Conservation (phyloP, 345 rosid species). For the Eutrema yunnanense region DNA sequence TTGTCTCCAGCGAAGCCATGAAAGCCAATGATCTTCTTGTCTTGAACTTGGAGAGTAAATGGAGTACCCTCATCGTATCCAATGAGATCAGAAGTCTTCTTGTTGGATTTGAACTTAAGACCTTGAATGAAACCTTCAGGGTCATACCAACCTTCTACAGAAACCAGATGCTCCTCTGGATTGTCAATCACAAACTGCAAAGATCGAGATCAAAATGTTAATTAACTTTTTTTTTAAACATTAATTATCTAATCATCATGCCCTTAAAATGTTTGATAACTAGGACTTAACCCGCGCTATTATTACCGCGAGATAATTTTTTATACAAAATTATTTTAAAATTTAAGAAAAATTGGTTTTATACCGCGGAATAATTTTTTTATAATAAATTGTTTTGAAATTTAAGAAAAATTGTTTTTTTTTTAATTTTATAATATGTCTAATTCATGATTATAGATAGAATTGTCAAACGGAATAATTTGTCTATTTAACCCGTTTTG, state of each 20-base stretch:
- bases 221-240: neutral
- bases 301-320: no score
- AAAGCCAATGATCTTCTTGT: neutral
- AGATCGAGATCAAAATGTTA: neutral
- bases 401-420: no score
- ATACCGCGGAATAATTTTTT: no score
- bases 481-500: no score
- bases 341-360: no score
- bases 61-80: neutral
- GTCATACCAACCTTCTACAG: slow-evolving; percentile 17
- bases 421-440: no score
- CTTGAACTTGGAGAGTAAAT: neutral
- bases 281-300: no score
- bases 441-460: no score
- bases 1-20: neutral
- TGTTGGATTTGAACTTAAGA: neutral
- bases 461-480: no score
- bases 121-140: neutral
- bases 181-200: slow-evolving; percentile 15
- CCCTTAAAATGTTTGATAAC: neutral
- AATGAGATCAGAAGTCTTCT: neutral
- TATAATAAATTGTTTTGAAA: no score
- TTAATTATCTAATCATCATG: neutral
- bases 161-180: slow-evolving; percentile 8
- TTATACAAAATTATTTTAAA: no score